Evolutionary conservation across 1,284 basidiomycete genomes (phyloP), one percentile per base, ranked within the genome.

Genomic region (Cystobasidiaceae sp.): DNA sequence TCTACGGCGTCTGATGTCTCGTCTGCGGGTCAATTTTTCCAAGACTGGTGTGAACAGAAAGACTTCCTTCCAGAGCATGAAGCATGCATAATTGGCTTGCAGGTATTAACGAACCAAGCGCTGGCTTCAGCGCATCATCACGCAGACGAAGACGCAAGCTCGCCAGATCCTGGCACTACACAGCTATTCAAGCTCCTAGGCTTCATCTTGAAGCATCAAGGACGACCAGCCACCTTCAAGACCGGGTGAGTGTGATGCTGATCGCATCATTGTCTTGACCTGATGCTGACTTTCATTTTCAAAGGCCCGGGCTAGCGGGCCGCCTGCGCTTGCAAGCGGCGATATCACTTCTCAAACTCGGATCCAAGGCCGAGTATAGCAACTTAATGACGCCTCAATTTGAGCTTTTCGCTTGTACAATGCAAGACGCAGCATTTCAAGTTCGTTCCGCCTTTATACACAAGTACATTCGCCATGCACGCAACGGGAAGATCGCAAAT

Each of bases 391-490:
- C 66, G 37, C 6, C 45, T 15, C 9, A 61, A 7, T 63, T 74
- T 13, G 67, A 71, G n/a, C 33, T 50, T 6, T 56, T 73, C 34
- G 56, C 71, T 5, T 67, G 69, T 19, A 61, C 66, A 4, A 51
- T 32, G 30, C 68, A 93, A 87, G 94, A 98, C 74, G 81, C 89
- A 1, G 90, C 86, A 73, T 97, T 86, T 75, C 84, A 89, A 68
- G 90, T 98, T 44, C 89, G 96, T 43, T 80, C 84, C 61, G 77
- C 74, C 3, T 90, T 96, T 78, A 76, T 97, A 56, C 82, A 81
- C 50, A 94, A 93, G 77, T 79, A 94, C 4, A 78, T 87, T 5
- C 75, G 80, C 4, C 80, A 89, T 34, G 77, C 92, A 11, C 64
- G 65, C 9, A 21, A 23, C 4, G 34, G 57, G 3, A 58, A 69